These are phyloP conservation scores for Ophiostoma australiae DNA, from an alignment of 2,329 filamentous ascomycete species.

Conservation along the genomic window DNA sequence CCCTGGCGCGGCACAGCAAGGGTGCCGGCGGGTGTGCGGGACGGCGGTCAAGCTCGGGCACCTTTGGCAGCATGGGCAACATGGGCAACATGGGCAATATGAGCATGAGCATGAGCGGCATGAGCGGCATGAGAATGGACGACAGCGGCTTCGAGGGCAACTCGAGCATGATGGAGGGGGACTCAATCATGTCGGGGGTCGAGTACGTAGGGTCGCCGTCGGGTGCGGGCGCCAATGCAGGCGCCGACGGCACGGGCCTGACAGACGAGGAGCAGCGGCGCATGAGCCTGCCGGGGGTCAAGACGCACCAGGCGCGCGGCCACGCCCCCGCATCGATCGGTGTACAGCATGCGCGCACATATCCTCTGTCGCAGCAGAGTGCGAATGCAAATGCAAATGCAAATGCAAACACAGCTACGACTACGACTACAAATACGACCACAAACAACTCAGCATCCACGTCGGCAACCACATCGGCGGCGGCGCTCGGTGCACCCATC, in stretches of 20 bases:
- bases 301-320: conserved; percentile 62
- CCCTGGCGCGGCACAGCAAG: conserved; percentile 89
- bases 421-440: conserved; percentile 28
- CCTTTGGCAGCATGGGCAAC: conserved; percentile 59
- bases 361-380: conserved; percentile 43
- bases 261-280: conserved; percentile 55
- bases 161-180: conserved; percentile 34
- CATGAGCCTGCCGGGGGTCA: conserved; percentile 67
- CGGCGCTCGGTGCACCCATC: conserved; percentile 43
- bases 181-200: conserved; percentile 53
- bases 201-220: conserved; percentile 44
- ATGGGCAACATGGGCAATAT: background rate
- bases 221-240: background rate
- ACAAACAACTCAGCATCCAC: conserved; percentile 35
- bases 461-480: conserved; percentile 45
- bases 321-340: conserved; percentile 26
- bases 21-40: conserved; percentile 93
- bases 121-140: conserved; percentile 4
- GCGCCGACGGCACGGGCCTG: background rate
- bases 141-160: conserved; percentile 35
- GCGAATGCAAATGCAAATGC: background rate
- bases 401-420: background rate
- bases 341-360: conserved; percentile 39
- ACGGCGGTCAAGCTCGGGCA: conserved; percentile 76
- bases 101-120: conserved; percentile 27